These are phyloP conservation scores for Noccaea bulbosa DNA, from an alignment of 345 rosid species.

Conservation along the genomic window DNA sequence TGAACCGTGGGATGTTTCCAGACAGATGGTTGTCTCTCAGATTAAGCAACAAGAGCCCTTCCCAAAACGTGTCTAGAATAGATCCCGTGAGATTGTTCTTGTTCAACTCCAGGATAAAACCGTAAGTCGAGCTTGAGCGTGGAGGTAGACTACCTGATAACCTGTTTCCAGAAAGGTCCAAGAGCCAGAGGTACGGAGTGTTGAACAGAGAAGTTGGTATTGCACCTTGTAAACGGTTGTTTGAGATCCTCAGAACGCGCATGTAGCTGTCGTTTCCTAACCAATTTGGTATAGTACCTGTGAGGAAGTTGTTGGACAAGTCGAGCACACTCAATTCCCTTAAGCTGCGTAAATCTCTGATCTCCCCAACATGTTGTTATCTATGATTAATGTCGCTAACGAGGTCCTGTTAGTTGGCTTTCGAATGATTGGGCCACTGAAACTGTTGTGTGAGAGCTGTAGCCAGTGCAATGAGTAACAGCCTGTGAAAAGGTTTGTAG, in stretches of 20 bases:
- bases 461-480: conserved; percentile 21
- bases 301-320: conserved; percentile 33
- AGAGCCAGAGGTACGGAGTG: conserved; percentile 27
- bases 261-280: neutral
- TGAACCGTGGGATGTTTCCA: conserved; percentile 25
- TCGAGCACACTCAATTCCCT: conserved; percentile 23
- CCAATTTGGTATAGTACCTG: conserved; percentile 35
- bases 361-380: conserved; percentile 37
- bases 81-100: conserved; percentile 31
- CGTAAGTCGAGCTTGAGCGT: conserved; percentile 1
- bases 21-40: conserved; percentile 24
- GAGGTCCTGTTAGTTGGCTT: conserved; percentile 19
- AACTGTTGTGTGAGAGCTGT: conserved; percentile 38
- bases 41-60: conserved; percentile 18
- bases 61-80: conserved; percentile 28
- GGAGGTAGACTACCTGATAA: conserved; percentile 26
- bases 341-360: conserved; percentile 16
- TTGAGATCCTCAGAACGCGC: conserved; percentile 15
- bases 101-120: conserved; percentile 26
- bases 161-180: conserved; percentile 30
- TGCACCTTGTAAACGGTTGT: conserved; percentile 19
- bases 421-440: conserved; percentile 17
- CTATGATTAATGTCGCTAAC: conserved; percentile 8
- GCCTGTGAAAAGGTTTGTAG: conserved; percentile 16
- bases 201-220: conserved; percentile 31